Percentiles rank a stretch among this genome's conserved stretches.
Conservation (phyloP, 2,329 filamentous ascomycete species). For the Fonsecaea multimorphosa region DNA sequence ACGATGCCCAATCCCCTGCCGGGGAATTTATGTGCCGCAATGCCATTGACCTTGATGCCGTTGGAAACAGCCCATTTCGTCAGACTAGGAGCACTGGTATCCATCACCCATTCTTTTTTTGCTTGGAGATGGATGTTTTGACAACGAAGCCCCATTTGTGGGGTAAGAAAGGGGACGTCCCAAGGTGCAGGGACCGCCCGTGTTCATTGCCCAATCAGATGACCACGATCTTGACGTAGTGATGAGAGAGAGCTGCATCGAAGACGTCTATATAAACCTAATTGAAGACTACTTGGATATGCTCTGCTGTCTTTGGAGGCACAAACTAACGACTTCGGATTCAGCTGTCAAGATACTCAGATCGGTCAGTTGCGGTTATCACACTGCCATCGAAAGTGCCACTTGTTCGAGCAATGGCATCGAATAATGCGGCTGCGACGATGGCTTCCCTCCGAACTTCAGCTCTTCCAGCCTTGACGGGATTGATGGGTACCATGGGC, state of each 20-base stretch:
- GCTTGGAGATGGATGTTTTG: neutral
- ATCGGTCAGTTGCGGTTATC: neutral
- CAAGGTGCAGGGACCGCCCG: neutral
- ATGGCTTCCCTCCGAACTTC: neutral
- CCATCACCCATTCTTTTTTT: constrained; percentile 1
- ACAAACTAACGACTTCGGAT: neutral
- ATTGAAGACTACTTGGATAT: neutral
- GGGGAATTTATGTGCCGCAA: constrained; percentile 15
- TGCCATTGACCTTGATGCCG: constrained; percentile 18
- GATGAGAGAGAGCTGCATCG: neutral
- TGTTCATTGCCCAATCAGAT: neutral
- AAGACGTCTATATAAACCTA: neutral
- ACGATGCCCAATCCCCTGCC: constrained; percentile 21
- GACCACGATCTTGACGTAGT: neutral
- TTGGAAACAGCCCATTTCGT: constrained; percentile 16
- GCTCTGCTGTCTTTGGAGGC: neutral
- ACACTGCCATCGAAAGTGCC: neutral
- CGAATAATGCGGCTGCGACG: neutral
- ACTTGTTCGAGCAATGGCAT: neutral
- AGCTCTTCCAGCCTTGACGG: constrained; percentile 3
- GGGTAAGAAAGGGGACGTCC: neutral
- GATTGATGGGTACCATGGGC: constrained; percentile 11
- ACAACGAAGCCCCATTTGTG: neutral
- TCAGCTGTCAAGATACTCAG: neutral
- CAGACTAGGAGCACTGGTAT: neutral